Percentiles rank a stretch among this genome's conserved stretches.
Evolutionary conservation across 2,329 filamentous ascomycete genomes (phyloP).

Genomic region (Neofusicoccum laricinum): DNA sequence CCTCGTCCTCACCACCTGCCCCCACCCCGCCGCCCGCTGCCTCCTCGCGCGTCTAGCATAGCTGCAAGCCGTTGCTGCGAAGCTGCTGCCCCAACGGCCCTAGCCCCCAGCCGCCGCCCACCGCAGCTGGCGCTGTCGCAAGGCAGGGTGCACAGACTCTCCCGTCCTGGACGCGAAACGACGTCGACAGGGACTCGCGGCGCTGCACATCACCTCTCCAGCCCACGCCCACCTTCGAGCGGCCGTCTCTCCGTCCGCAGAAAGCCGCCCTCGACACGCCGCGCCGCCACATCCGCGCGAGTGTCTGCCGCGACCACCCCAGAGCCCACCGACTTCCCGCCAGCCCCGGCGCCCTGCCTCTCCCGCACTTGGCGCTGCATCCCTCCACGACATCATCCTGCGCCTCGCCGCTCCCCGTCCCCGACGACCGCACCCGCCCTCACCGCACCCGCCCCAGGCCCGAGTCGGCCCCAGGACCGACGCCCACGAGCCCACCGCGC

Average conservation of each 20-base stretch:
- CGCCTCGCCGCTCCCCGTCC: slow-evolving; percentile 12
- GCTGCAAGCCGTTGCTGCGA: neutral
- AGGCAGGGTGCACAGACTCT: slow-evolving; percentile 19
- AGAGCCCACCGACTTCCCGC: slow-evolving; percentile 3
- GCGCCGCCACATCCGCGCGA: slow-evolving; percentile 4
- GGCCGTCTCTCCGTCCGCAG: neutral
- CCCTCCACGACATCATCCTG: slow-evolving; percentile 17
- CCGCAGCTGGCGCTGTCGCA: slow-evolving; percentile 17
- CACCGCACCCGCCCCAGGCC: neutral
- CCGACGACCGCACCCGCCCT: slow-evolving; percentile 8
- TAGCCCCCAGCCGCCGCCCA: slow-evolving; percentile 6
- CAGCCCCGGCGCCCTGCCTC: slow-evolving; percentile 9
- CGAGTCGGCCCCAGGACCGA: slow-evolving; percentile 1
- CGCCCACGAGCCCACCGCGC: neutral
- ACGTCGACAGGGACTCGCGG: slow-evolving; percentile 14
- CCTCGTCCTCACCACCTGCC: neutral
- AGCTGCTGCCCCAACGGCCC: neutral
- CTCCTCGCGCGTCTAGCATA: neutral
- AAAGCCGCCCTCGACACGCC: neutral
- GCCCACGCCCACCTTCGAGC: neutral
- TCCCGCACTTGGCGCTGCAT: slow-evolving; percentile 14
- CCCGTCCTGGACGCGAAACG: slow-evolving; percentile 14
- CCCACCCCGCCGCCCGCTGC: neutral
- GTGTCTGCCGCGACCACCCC: neutral
- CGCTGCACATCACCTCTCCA: slow-evolving; percentile 17